Conservation (phyloP, 768 basidiomycete genomes). For the Megacollybia marginata region DNA sequence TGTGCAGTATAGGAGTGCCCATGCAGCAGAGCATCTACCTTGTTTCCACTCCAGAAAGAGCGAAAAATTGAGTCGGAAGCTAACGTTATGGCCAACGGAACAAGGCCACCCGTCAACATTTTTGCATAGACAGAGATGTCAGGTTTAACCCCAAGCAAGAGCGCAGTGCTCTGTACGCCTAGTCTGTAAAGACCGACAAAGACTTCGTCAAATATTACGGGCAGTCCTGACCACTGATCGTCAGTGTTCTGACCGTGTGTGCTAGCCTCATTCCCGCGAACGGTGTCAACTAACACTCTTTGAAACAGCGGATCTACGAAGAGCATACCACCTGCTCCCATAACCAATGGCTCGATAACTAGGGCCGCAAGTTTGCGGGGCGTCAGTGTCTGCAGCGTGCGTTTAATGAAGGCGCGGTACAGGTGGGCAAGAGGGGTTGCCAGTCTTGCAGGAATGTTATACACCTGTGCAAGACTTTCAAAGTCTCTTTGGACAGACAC, state of each 20-base stretch:
- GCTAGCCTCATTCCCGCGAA: conserved; percentile 41
- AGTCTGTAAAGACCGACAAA: conserved; percentile 90
- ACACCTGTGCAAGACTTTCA: conserved; percentile 45
- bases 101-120: conserved; percentile 85
- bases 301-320: conserved; percentile 98
- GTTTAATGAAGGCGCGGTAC: conserved; percentile 56
- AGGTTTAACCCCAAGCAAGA: conserved; percentile 66
- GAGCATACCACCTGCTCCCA: conserved; percentile 96
- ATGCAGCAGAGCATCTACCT: conserved; percentile 83
- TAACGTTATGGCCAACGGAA: conserved; percentile 83
- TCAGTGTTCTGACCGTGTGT: conserved; percentile 11
- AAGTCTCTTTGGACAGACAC: conserved; percentile 11
- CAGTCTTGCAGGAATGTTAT: conserved; percentile 62
- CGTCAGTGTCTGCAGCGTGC: conserved; percentile 40
- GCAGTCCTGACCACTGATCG: conserved; percentile 56
- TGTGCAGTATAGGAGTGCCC: conserved; percentile 97
- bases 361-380: conserved; percentile 55
- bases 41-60: conserved; percentile 67
- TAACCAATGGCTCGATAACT: conserved; percentile 84
- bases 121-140: conserved; percentile 93
- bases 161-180: conserved; percentile 56
- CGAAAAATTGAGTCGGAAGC: conserved; percentile 74
- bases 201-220: conserved; percentile 94
- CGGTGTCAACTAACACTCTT: conserved; percentile 74
- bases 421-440: conserved; percentile 48